Evolutionary conservation across 805 yeast genomes (phyloP).

Genomic region (Yarrowia sp.): DNA sequence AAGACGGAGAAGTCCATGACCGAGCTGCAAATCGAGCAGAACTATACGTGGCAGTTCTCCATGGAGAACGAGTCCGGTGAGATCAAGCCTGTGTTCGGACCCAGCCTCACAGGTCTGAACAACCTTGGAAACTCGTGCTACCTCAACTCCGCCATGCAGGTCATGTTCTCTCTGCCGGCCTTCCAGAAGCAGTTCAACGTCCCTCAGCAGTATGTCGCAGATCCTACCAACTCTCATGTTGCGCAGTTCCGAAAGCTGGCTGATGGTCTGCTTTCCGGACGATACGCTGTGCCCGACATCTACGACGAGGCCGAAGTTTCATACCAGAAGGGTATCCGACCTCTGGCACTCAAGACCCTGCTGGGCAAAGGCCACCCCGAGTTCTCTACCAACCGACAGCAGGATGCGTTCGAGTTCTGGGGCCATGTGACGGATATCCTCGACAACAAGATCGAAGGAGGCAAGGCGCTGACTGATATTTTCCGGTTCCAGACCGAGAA

Average conservation of each 20-base stretch:
- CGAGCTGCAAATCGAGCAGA: constrained; percentile 90
- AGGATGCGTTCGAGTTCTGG: constrained; percentile 92
- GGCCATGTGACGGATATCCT: constrained; percentile 62
- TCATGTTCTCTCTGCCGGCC: constrained; percentile 49
- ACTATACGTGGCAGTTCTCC: constrained; percentile 87
- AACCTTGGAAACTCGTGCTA: constrained; percentile 95
- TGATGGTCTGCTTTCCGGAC: constrained; percentile 74
- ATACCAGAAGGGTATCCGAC: constrained; percentile 75
- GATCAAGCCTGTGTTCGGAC: constrained; percentile 66
- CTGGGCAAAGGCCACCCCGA: constrained; percentile 79
- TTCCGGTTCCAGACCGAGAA: constrained; percentile 67
- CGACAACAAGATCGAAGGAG: constrained; percentile 37
- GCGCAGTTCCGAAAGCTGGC: constrained; percentile 76
- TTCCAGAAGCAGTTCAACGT: constrained; percentile 38
- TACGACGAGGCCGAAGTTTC: constrained; percentile 34
- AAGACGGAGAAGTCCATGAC: constrained; percentile 87
- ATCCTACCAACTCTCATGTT: constrained; percentile 62
- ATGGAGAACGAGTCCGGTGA: constrained; percentile 71
- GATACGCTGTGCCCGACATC: constrained; percentile 57
- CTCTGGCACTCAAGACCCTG: constrained; percentile 69
- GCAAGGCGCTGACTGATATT: constrained; percentile 48
- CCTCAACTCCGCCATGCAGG: constrained; percentile 75
- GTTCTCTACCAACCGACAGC: constrained; percentile 83
- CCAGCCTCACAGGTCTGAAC: constrained; percentile 76
- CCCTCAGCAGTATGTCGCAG: constrained; percentile 35